Conservation (phyloP, 139 green algal species). For the Volvox africanus region DNA sequence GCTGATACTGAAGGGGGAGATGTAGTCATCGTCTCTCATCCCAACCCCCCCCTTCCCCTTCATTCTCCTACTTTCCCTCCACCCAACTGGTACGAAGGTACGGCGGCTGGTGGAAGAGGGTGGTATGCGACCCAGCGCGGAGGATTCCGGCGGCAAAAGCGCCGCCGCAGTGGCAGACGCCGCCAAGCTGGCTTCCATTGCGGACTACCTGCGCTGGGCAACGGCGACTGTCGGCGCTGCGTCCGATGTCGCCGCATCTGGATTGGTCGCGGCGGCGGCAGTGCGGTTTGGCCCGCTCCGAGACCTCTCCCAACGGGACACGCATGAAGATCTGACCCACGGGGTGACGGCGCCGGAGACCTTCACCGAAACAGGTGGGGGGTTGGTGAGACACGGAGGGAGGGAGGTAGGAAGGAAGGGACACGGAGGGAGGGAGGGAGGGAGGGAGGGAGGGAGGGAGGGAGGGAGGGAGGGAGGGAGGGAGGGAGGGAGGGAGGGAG, state of each 20-base stretch:
- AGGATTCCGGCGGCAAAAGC: conserved; percentile 4
- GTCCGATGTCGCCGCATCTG: background rate
- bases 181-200: background rate
- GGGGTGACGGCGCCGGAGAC: background rate
- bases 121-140: background rate
- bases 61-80: background rate
- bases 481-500: no score
- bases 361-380: background rate
- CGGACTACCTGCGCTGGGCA: conserved; percentile 35
- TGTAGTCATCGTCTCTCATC: background rate
- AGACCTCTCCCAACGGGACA: background rate
- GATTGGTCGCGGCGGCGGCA: background rate
- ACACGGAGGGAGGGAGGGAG: no score
- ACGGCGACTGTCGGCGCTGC: background rate
- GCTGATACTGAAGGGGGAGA: no score
- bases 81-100: background rate
- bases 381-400: background rate
- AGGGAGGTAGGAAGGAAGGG: no score
- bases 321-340: background rate
- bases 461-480: no score
- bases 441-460: no score
- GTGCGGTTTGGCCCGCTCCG: background rate
- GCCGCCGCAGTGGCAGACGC: background rate
- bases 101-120: conserved; percentile 32
- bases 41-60: no score